Evolutionary conservation across 306 rosid species (phyloP).

Genomic region (Cucurbita maxima): DNA sequence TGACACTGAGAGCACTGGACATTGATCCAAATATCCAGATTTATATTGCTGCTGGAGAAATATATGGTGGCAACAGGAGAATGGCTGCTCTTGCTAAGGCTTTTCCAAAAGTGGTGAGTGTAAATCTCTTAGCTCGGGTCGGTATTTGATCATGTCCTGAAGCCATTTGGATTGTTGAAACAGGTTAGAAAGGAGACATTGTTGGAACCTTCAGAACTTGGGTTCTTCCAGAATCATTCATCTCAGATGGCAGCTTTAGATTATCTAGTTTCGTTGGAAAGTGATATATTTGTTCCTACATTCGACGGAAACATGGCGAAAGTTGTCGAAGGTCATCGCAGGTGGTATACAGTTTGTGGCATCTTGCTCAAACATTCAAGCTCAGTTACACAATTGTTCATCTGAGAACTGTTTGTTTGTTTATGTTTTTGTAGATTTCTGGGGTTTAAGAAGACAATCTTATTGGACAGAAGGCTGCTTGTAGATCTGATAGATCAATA

Average conservation of each 20-base stretch:
- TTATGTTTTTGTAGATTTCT: conserved; percentile 41
- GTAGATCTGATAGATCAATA: conserved; percentile 77
- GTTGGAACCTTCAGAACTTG: conserved; percentile 68
- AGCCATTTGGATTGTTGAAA: conserved; percentile 14
- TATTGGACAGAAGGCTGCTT: conserved; percentile 65
- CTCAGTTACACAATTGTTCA: not conserved
- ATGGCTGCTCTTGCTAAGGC: conserved; percentile 58
- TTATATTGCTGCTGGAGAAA: conserved; percentile 96
- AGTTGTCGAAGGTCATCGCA: conserved; percentile 98
- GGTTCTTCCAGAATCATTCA: conserved; percentile 84
- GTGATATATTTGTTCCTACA: conserved; percentile 93
- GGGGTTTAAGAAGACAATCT: conserved; percentile 74
- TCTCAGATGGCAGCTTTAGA: conserved; percentile 99
- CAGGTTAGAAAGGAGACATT: conserved; percentile 94
- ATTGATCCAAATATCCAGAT: conserved; percentile 82
- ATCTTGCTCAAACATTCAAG: not conserved
- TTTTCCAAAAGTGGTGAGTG: conserved; percentile 72
- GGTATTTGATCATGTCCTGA: not conserved
- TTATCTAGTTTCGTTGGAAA: conserved; percentile 89
- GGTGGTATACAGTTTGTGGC: conserved; percentile 49
- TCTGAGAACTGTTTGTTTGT: not conserved
- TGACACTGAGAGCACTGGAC: conserved; percentile 67
- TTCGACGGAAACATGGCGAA: conserved; percentile 99
- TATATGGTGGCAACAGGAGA: conserved; percentile 82
- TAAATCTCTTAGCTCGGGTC: not conserved